Base-by-base conservation (phyloP, 1,139 yeast genomes). In the Zygoascus sp. region DNA sequence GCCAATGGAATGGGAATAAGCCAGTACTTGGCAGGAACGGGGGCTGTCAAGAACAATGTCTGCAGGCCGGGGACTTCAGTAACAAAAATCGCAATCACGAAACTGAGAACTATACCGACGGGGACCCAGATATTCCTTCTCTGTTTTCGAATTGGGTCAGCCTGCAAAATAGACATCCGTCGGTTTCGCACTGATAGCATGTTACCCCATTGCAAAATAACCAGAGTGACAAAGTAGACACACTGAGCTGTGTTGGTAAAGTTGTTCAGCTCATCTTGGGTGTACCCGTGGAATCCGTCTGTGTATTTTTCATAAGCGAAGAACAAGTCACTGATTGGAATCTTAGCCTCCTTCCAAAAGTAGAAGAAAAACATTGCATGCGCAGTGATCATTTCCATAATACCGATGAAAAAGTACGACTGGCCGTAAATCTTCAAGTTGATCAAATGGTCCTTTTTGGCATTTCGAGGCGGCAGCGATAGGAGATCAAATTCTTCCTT, bases 1-100 rank as follows among this genome's bases (percentile, higher is more conserved):
- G 79, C 80, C 54, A 75, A 72, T 0, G 74, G 78, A 32, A 75
- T 41, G 1, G 80, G 75, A 45, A 75, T 67, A 54, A 76, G 70
- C 56, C 70, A 76, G 56, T 72, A 71, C 53, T 73, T 74, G 13
- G 69, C 75, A 1, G 79, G 79, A 8, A 75, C 72, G 10, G 62
- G 58, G 0, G 66, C 63, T 1, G 78, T 66, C 1, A 65, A 69
- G 54, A 76, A 60, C 7, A 64, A 62, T 1, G 46, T 52, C 50
- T 74, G 75, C 46, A 75, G 62, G 40, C 68, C 68, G 5, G 78
- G 77, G 40, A 72, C 65, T 51, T 75, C 74, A 52, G 73, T 73
- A 60, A 76, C 66, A 50, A 76, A 63, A 55, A 76, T 72, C 0
- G 76, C 72, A 9, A 70, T 68, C 2, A 64, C 68, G 23, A 76